Base-by-base conservation (phyloP, 179 eudicot genomes). In the Nepenthes alata region DNA sequence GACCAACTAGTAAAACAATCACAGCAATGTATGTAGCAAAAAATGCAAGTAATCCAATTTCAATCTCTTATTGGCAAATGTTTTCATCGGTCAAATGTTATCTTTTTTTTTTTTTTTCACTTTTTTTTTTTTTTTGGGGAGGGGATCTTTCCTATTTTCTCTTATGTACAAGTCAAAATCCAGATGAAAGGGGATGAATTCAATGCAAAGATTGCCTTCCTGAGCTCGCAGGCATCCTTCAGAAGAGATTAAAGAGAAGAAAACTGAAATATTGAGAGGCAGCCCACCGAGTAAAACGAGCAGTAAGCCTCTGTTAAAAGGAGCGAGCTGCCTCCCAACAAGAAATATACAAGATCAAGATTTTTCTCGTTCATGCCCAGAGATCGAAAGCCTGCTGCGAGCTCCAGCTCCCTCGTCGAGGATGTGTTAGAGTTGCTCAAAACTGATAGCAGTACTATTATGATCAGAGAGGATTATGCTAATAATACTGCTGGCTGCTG, bases 91-190 rank as follows among this genome's bases (percentile, higher is more conserved):
- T 47, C 16, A 49, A 59, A 10, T 44, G 34, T 57, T 44, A 13
- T 10, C 16, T 52, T 51, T 14, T 55, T 49, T 10, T 25, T 39
- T 48, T 58, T 37, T 64, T 59, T 66, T 65, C 12, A 5, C 37
- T 13, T 16, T 39, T 64, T 25, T 25, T 25, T 25, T 25, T 25
- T 25, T 25, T 25, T n/a, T n/a, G n/a, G 25, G 25, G 25, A 25
- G 25, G 25, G 25, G 25, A 25, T 25, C 25, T 57, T 16, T 39
- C 54, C 50, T 35, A 60, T 37, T 67, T 48, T 70, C 71, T 52
- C 48, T 2, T 69, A 68, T 76, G 73, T 76, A 76, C 80, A 72
- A 65, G 66, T 62, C 54, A 66, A 72, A 62, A 35, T 55, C 75
- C 66, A 71, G 48, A 44, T 49, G 59, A 61, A 38, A 47, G 8